phyloP scores from a whole-genome alignment of 2,329 filamentous ascomycete species.

The Hypoxylon sp. region DNA sequence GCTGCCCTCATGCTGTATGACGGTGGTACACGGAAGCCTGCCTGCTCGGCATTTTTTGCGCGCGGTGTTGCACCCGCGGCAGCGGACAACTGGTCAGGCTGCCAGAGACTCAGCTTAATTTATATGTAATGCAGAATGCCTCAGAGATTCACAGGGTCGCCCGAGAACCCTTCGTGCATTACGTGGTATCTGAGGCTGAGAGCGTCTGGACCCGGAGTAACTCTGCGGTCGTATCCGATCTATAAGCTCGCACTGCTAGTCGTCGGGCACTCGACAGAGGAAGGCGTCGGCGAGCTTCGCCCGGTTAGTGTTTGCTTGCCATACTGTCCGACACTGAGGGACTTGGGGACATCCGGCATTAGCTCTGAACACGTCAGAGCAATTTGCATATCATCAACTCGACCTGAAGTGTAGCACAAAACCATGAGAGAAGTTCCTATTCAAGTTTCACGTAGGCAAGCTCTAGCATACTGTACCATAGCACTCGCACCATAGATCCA shows the following conservation, averaged over 20 bases:
- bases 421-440: too few relatives aligned
- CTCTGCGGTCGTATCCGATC: neutral
- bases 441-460: too few relatives aligned
- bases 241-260: neutral
- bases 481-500: too few relatives aligned
- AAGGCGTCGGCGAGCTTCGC: neutral
- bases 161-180: constrained; percentile 27
- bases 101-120: neutral
- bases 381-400: neutral
- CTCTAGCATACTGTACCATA: too few relatives aligned
- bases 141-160: neutral
- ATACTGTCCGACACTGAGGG: neutral
- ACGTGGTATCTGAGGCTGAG: constrained; percentile 1
- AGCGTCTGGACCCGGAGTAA: neutral
- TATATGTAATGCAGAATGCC: neutral
- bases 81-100: neutral
- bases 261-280: neutral
- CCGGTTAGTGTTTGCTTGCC: neutral
- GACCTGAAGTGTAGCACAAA: neutral
- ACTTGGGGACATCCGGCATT: neutral
- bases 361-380: neutral
- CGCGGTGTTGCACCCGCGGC: constrained; percentile 8
- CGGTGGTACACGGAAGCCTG: constrained; percentile 13
- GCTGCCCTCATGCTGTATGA: constrained; percentile 29
- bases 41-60: neutral